Conservation (phyloP, 1,284 basidiomycete species). For the Chalciporus piperatoides region DNA sequence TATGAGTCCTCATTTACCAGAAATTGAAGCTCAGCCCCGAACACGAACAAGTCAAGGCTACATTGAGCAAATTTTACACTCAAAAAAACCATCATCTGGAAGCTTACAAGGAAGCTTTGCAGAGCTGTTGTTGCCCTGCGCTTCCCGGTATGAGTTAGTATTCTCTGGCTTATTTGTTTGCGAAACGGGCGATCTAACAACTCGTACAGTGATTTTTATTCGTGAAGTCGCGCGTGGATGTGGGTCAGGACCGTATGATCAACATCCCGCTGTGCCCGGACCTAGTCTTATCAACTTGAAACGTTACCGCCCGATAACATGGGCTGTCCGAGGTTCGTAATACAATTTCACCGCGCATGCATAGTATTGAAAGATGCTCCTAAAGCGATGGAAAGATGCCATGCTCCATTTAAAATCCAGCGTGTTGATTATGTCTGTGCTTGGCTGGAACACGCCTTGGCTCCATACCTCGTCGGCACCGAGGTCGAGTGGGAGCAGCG, state of each 20-base stretch:
- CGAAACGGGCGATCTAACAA: slow-evolving; percentile 8
- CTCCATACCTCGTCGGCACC: slow-evolving; percentile 26
- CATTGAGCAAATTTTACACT: slow-evolving; percentile 29
- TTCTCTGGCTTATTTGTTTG: not conserved
- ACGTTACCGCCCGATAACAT: slow-evolving; percentile 35
- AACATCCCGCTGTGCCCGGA: slow-evolving; percentile 27
- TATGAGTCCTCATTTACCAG: slow-evolving; percentile 1
- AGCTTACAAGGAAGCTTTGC: slow-evolving; percentile 37
- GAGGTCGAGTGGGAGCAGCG: slow-evolving; percentile 32
- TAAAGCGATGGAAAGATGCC: slow-evolving; percentile 34
- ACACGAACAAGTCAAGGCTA: slow-evolving; percentile 24
- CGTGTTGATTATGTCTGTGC: slow-evolving; percentile 32
- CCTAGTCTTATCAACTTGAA: slow-evolving; percentile 32
- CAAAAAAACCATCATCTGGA: slow-evolving; percentile 33
- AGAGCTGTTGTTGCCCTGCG: slow-evolving; percentile 33
- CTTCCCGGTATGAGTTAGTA: slow-evolving; percentile 32
- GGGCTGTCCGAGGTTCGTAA: slow-evolving; percentile 33
- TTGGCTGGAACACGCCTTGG: slow-evolving; percentile 32
- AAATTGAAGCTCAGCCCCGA: slow-evolving; percentile 25
- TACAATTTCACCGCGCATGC: not conserved
- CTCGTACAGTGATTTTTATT: slow-evolving; percentile 30
- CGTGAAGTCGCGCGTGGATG: slow-evolving; percentile 33
- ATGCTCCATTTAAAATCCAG: slow-evolving; percentile 31
- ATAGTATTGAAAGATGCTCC: slow-evolving; percentile 3
- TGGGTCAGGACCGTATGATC: slow-evolving; percentile 28